These are phyloP conservation scores for Yamadazyma blattariae DNA, from an alignment of 1,139 yeast species.

Conservation along the genomic window DNA sequence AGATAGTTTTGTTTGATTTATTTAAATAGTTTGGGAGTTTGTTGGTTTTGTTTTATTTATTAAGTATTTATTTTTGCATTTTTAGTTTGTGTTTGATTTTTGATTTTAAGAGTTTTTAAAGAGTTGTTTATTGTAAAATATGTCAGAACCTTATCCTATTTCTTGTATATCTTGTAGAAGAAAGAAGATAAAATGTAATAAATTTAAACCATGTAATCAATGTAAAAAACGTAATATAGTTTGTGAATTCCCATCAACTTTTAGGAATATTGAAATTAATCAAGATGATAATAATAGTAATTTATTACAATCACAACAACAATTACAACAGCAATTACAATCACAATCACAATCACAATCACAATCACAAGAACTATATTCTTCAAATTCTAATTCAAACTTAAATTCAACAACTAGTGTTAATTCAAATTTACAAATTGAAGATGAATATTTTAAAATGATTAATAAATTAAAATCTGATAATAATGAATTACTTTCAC, in stretches of 20 bases:
- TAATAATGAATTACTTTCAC: conserved; percentile 18
- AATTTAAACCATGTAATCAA: conserved; percentile 39
- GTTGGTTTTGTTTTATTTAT: too few relatives aligned
- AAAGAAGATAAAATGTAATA: conserved; percentile 41
- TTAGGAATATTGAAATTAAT: conserved; percentile 33
- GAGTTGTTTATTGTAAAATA: too few relatives aligned
- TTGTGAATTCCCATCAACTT: conserved; percentile 40
- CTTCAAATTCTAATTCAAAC: neutral
- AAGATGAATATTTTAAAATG: conserved; percentile 3
- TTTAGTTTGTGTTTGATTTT: too few relatives aligned
- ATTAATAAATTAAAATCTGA: conserved; percentile 18
- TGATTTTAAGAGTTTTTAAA: too few relatives aligned
- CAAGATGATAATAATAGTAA: conserved; percentile 14
- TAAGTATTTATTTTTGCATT: too few relatives aligned
- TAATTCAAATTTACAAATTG: neutral
- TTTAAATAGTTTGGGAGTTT: too few relatives aligned
- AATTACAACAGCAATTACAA: neutral
- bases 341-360: conserved; percentile 1
- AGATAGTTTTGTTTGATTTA: too few relatives aligned
- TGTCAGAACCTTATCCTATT: conserved; percentile 35
- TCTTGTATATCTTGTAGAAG: conserved; percentile 43
- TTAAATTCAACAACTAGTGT: neutral
- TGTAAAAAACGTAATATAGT: conserved; percentile 29
- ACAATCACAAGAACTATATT: neutral
- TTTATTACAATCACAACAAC: neutral